A percentile compares a stretch with the other conserved stretches of the same genome.
phyloP scores from a whole-genome alignment of 2,329 filamentous ascomycete genomes.

The Exophiala oligosperma region DNA sequence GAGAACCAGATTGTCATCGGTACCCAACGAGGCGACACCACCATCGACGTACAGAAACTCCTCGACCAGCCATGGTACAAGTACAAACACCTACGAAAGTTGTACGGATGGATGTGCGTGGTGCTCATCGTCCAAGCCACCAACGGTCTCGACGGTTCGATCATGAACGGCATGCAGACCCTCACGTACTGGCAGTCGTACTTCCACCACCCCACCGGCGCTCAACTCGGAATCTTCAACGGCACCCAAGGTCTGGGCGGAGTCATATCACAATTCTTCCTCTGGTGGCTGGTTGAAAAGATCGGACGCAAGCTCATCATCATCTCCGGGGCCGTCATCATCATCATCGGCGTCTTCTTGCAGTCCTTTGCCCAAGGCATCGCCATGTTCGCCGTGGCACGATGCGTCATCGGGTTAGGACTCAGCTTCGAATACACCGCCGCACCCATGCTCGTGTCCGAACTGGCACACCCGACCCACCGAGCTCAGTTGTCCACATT shows the following conservation, averaged over 20 bases:
- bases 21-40: conserved; percentile 14
- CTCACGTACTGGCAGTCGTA: conserved; percentile 31
- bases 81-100: conserved; percentile 14
- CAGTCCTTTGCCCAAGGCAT: conserved; percentile 11
- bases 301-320: conserved; percentile 13
- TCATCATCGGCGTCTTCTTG: conserved; percentile 14
- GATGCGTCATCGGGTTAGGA: conserved; percentile 10
- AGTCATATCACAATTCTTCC: conserved; percentile 14
- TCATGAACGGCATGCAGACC: conserved; percentile 34
- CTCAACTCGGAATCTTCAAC: conserved; percentile 16
- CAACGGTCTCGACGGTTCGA: conserved; percentile 15
- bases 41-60: conserved; percentile 15
- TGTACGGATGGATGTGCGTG: conserved; percentile 16
- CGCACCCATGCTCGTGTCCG: conserved; percentile 11
- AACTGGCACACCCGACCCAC: conserved; percentile 16
- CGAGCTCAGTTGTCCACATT: conserved; percentile 14
- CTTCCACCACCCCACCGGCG: conserved; percentile 29
- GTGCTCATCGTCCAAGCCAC: conserved; percentile 16
- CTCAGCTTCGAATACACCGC: conserved; percentile 17
- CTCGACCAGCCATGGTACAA: conserved; percentile 15
- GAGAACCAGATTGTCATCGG: conserved; percentile 13
- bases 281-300: conserved; percentile 17
- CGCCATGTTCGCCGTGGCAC: conserved; percentile 16
- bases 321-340: conserved; percentile 10
- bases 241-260: conserved; percentile 13